phyloP scores from a whole-genome alignment of 495 filamentous ascomycete genomes.

The Penicillium flavigenum region DNA sequence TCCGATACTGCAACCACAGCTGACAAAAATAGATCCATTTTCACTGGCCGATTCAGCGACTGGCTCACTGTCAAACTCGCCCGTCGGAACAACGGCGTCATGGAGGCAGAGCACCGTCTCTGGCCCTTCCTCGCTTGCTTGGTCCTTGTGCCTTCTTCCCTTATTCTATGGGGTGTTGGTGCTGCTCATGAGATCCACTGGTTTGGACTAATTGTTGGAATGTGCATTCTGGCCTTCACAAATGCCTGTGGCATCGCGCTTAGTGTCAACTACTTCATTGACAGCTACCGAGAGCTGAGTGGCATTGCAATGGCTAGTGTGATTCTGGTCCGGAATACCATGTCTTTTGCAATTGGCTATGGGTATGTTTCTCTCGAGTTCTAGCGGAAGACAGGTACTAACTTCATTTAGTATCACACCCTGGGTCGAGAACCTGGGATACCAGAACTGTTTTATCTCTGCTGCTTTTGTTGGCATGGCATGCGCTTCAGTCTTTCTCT shows the following conservation, averaged over 20 bases:
- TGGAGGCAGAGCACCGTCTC: conserved; percentile 62
- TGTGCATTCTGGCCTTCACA: conserved; percentile 57
- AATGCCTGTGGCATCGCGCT: conserved; percentile 60
- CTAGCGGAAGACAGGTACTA: conserved; percentile 1
- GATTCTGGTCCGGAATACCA: conserved; percentile 66
- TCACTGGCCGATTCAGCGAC: conserved; percentile 58
- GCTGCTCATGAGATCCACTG: conserved; percentile 60
- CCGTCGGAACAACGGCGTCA: conserved; percentile 59
- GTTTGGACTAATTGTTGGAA: conserved; percentile 63
- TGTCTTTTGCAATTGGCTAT: conserved; percentile 61
- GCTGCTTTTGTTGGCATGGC: conserved; percentile 60
- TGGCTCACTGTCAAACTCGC: conserved; percentile 57
- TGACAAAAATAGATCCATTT: conserved; percentile 35
- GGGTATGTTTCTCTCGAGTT: conserved; percentile 35
- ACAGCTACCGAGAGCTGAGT: conserved; percentile 62
- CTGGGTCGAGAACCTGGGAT: conserved; percentile 59
- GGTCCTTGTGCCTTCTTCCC: conserved; percentile 53
- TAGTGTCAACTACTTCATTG: conserved; percentile 61
- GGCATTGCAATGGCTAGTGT: conserved; percentile 63
- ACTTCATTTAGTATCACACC: conserved; percentile 54
- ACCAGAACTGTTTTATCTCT: conserved; percentile 63
- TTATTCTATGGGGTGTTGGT: conserved; percentile 69
- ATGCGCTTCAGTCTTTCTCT: conserved; percentile 51
- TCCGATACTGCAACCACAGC: neutral
- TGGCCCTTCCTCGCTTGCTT: conserved; percentile 60